A percentile compares a stretch with the other conserved stretches of the same genome.
Evolutionary conservation across 768 basidiomycete species (phyloP).

Genomic region (Boletus sensibilis): DNA sequence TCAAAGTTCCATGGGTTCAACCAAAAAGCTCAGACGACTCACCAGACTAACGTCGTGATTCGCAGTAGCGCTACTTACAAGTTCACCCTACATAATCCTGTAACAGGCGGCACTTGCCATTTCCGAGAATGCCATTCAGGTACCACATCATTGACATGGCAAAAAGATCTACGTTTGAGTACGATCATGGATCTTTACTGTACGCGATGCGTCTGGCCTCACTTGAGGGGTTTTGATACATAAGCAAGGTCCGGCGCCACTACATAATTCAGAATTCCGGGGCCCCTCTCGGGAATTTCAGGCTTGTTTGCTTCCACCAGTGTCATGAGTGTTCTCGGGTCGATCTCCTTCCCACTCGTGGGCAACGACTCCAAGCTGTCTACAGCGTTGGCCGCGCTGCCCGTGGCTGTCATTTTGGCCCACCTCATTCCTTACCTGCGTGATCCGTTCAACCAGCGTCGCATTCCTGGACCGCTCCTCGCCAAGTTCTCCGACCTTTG

Average conservation of each 20-base stretch:
- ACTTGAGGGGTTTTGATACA: background rate
- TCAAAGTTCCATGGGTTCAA: too few species aligned
- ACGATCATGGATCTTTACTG: too few species aligned
- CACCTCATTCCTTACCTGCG: conserved; percentile 50
- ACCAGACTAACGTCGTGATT: too few species aligned
- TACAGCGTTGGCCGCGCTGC: conserved; percentile 11
- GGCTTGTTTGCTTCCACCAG: conserved; percentile 7
- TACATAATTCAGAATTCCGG: background rate
- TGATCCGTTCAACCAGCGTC: conserved; percentile 59
- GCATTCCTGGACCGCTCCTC: conserved; percentile 64
- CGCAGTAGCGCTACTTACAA: too few species aligned
- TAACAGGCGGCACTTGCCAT: too few species aligned
- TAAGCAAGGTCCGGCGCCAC: conserved; percentile 4
- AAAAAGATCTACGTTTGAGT: too few species aligned
- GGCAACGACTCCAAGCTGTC: conserved; percentile 1
- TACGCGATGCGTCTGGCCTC: too few species aligned
- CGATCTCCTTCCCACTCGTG: conserved; percentile 7
- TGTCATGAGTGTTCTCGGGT: conserved; percentile 17
- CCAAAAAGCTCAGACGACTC: too few species aligned
- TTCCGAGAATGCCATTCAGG: too few species aligned
- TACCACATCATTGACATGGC: too few species aligned
- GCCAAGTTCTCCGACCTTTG: conserved; percentile 74
- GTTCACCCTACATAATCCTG: too few species aligned
- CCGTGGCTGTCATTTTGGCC: conserved; percentile 18
- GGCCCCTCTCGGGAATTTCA: background rate